These are phyloP conservation scores for Cytospora piceae DNA, from an alignment of 2,329 filamentous ascomycete species.

Conservation along the genomic window DNA sequence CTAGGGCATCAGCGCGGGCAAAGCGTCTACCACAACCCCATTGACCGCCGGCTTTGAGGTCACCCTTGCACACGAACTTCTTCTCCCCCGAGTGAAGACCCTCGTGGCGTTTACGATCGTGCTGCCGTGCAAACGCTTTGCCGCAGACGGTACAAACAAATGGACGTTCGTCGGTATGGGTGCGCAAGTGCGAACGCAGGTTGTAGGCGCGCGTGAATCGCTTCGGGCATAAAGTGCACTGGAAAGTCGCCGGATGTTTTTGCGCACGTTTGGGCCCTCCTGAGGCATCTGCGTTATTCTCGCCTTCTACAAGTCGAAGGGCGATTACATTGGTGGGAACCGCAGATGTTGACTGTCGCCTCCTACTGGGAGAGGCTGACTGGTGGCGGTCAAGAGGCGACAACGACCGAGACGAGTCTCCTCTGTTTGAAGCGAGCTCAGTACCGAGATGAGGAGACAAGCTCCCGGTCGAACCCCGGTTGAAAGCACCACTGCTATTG, in stretches of 20 bases:
- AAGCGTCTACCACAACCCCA: slow-evolving; percentile 96
- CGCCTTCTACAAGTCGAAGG: slow-evolving; percentile 87
- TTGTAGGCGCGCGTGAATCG: slow-evolving; percentile 97
- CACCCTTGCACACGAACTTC: slow-evolving; percentile 96
- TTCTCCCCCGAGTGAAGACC: slow-evolving; percentile 96
- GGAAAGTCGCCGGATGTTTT: slow-evolving; percentile 97
- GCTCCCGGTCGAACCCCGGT: slow-evolving; percentile 44
- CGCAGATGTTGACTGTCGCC: slow-evolving; percentile 67
- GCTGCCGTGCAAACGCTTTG: slow-evolving; percentile 96
- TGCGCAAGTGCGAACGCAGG: slow-evolving; percentile 89
- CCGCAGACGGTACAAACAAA: slow-evolving; percentile 97
- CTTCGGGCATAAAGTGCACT: slow-evolving; percentile 91
- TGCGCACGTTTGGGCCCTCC: slow-evolving; percentile 78
- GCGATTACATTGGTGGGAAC: slow-evolving; percentile 72
- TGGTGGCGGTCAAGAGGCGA: slow-evolving; percentile 61
- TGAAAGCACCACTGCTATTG: slow-evolving; percentile 50
- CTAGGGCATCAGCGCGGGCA: slow-evolving; percentile 91
- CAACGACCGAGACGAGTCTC: slow-evolving; percentile 58
- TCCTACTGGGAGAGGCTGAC: slow-evolving; percentile 50
- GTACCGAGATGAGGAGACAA: slow-evolving; percentile 57
- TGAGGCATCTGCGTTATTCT: slow-evolving; percentile 65
- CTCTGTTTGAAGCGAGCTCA: slow-evolving; percentile 46
- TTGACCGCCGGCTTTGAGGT: slow-evolving; percentile 77
- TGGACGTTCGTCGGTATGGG: slow-evolving; percentile 94
- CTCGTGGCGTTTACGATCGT: slow-evolving; percentile 96